Evolutionary conservation across 2,329 filamentous ascomycete genomes (phyloP), one percentile per base, ranked within the genome.

Genomic region (Aspergillus novoparasiticus): DNA sequence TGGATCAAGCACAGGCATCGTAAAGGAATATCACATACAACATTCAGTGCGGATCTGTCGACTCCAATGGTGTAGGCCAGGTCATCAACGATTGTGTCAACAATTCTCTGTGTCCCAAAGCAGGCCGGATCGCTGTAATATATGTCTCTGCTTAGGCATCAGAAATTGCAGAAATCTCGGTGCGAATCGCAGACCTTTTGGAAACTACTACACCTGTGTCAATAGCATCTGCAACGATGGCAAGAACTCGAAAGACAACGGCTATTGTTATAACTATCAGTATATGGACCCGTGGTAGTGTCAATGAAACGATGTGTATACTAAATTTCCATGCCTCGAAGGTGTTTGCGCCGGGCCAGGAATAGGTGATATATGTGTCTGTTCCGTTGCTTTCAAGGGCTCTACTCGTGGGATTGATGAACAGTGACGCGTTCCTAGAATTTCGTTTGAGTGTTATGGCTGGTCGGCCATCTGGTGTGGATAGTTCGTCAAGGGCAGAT

Each of bases 91-190:
- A 85, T 85, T 57, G 78, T 79, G 72, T 89, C 84, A 3, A 90
- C 86, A 1, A 84, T 77, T 16, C 75, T 70, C 68, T 90, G 87
- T 43, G 82, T 84, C 46, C 81, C 79, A 69, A 89, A 90, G 10
- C 87, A 79, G 46, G 80, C 79, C 1, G 87, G 86, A 64, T 89
- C 85, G 57, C 82, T 83, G 70, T 90, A 90, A 69, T 86, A 90
- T 34, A 90, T 84, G 66, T 89, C 87, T 65, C 87, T 89, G 30
- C 6, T 21, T 19, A 21, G 41, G n/a, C 36, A 32, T 51, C 43
- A 57, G 53, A 19, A 36, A 26, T 14, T 46, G 19, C 16, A 4
- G 23, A 32, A 26, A 41, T 4, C 5, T 26, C 4, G 11, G n/a
- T 39, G n/a, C n/a, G 32, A 26, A 32, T 55, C 10, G n/a, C 11